These are phyloP conservation scores for Phaeotremella fagi DNA, from an alignment of 768 basidiomycete genomes.

Conservation along the genomic window DNA sequence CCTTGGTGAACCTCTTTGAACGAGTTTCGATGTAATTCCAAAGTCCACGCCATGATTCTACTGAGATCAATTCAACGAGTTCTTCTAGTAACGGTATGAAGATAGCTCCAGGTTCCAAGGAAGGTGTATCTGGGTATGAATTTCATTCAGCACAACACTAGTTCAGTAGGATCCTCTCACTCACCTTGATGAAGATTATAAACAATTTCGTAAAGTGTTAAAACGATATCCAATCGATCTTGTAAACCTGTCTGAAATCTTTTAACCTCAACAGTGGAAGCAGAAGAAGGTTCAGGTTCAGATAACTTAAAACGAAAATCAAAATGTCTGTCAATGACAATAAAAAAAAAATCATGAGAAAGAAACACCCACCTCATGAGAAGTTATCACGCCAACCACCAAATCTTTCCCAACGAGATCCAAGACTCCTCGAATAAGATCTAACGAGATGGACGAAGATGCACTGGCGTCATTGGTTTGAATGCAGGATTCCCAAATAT, in stretches of 20 bases:
- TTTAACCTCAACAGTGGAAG: background rate
- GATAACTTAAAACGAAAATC: too few species aligned
- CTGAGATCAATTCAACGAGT: conserved; percentile 37
- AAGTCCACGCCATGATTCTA: conserved; percentile 34
- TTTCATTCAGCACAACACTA: too few species aligned
- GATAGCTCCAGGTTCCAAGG: conserved; percentile 37
- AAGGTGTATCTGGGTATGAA: conserved; percentile 8
- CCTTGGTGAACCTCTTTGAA: conserved; percentile 41
- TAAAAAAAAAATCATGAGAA: background rate
- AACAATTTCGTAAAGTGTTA: conserved; percentile 36
- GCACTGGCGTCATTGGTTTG: background rate
- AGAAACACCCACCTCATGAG: conserved; percentile 20
- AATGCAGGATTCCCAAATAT: conserved; percentile 8
- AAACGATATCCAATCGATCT: conserved; percentile 33
- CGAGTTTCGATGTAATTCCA: conserved; percentile 41
- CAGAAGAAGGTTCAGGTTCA: conserved; percentile 8
- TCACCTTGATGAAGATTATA: conserved; percentile 19
- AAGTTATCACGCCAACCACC: conserved; percentile 17
- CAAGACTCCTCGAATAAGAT: conserved; percentile 23
- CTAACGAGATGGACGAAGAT: conserved; percentile 9
- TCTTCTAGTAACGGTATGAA: conserved; percentile 44
- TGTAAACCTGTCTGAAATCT: conserved; percentile 21
- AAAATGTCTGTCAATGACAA: too few species aligned
- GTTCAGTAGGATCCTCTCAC: background rate
- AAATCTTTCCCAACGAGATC: conserved; percentile 39